Evolutionary conservation across 495 filamentous ascomycete genomes (phyloP), one percentile per base, ranked within the genome.

Genomic region (Elaphomyces granulatus): DNA sequence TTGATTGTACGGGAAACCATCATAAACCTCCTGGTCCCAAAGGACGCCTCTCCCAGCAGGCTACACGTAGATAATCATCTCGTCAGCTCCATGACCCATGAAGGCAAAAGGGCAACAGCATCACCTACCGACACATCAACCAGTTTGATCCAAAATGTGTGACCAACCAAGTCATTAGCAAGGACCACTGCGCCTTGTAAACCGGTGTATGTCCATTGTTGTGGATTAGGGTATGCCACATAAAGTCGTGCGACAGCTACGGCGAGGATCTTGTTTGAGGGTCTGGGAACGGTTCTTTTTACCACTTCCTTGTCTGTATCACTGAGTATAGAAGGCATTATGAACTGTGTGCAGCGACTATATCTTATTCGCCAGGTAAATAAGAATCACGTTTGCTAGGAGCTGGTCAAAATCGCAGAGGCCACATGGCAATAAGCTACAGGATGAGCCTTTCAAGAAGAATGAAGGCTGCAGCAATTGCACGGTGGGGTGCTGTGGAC

Each of bases 11-110:
- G 70, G 70, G 66, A 94, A 96, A 34, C 76, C 80, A 38, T 98
- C 87, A 56, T 87, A 96, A 48, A 96, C 80, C 58, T 98, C 90
- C 62, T 95, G 87, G 54, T 98, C 90, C 90, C 90, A 98, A 48
- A 98, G 80, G 18, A 98, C 92, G 36, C 92, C 90, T 49, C 80
- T 75, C 57, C 75, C 77, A 34, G 81, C 67, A 23, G 81, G 72
- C 85, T 93, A 49, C 34, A 15, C 10, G 34, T 10, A 21, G 40
- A 28, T 16, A 42, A 33, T n/a, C 30, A 14, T 31, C 15, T 34
- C 34, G 55, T 65, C 45, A 58, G 50, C 23, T 16, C 32, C 37
- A 45, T 50, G 45, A 20, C 26, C 9, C n/a, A 17, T 14, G 36
- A 10, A n/a, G n/a, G n/a, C n/a, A n/a, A n/a, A n/a, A n/a, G n/a